Evolutionary conservation across 2,329 filamentous ascomycete species (phyloP).

Genomic region (Parasarocladium wereldwijsianum): DNA sequence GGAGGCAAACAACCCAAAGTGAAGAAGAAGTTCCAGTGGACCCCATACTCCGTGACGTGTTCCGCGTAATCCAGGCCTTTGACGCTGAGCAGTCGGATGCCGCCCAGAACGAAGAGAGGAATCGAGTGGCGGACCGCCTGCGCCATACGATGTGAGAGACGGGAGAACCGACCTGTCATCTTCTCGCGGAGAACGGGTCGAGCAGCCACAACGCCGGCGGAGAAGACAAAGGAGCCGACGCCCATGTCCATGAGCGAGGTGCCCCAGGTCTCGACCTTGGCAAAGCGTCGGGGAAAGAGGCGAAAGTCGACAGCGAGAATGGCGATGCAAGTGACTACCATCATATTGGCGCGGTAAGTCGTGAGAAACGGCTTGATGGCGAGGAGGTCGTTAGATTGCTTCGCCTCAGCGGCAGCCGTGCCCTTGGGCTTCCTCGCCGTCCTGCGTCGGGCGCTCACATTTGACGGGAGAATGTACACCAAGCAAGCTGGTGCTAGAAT

Average conservation of each 20-base stretch:
- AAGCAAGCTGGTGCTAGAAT: slow-evolving; percentile 57
- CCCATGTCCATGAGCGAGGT: slow-evolving; percentile 98
- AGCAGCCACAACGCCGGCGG: slow-evolving; percentile 79
- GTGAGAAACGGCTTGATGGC: slow-evolving; percentile 88
- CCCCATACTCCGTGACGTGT: slow-evolving; percentile 92
- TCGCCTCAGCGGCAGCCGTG: neutral
- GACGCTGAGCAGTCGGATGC: slow-evolving; percentile 72
- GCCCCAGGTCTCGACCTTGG: slow-evolving; percentile 98
- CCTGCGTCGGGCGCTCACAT: slow-evolving; percentile 8
- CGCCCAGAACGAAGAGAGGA: slow-evolving; percentile 65
- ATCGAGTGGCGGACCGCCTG: slow-evolving; percentile 59
- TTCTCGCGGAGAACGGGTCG: slow-evolving; percentile 62
- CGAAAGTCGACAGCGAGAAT: slow-evolving; percentile 96
- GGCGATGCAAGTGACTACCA: slow-evolving; percentile 75
- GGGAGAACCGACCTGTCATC: slow-evolving; percentile 3
- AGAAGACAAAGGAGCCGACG: slow-evolving; percentile 95
- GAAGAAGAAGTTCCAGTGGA: slow-evolving; percentile 99
- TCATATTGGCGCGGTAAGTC: slow-evolving; percentile 79
- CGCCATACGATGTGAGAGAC: slow-evolving; percentile 1
- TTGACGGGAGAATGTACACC: slow-evolving; percentile 37
- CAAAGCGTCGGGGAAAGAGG: slow-evolving; percentile 85
- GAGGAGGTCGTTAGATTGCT: slow-evolving; percentile 27
- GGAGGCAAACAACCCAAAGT: slow-evolving; percentile 80
- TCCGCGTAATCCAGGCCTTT: slow-evolving; percentile 94
- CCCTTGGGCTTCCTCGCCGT: slow-evolving; percentile 32